phyloP scores from a whole-genome alignment of 2,329 filamentous ascomycete species.

The Aspergillus persii region DNA sequence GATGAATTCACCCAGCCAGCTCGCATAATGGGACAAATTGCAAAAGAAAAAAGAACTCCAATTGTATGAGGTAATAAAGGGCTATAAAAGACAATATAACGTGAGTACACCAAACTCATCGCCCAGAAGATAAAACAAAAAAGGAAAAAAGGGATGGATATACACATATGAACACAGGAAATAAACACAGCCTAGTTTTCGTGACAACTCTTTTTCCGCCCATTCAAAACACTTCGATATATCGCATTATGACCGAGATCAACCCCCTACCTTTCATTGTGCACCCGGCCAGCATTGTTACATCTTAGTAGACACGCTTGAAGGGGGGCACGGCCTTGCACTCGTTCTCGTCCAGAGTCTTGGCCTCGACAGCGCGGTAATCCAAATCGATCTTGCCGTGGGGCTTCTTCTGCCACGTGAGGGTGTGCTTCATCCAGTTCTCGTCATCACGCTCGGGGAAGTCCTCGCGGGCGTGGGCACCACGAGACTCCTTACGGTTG shows the following conservation, averaged over 20 bases:
- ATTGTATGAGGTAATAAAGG: conserved; percentile 28
- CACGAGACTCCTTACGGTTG: conserved; percentile 94
- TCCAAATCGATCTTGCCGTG: conserved; percentile 82
- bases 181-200: conserved; percentile 29
- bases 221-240: conserved; percentile 1
- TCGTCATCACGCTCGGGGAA: conserved; percentile 91
- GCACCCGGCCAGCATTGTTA: not conserved
- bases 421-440: conserved; percentile 99
- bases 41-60: conserved; percentile 27
- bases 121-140: conserved; percentile 30
- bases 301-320: conserved; percentile 62
- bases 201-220: conserved; percentile 31
- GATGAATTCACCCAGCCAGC: not conserved
- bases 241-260: not conserved
- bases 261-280: not conserved
- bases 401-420: conserved; percentile 91
- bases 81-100: conserved; percentile 27
- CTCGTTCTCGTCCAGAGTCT: conserved; percentile 89
- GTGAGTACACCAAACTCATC: conserved; percentile 37
- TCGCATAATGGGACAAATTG: not conserved
- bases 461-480: conserved; percentile 95
- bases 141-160: conserved; percentile 32
- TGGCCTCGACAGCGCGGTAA: conserved; percentile 79
- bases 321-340: conserved; percentile 96
- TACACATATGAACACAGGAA: conserved; percentile 38